Evolutionary conservation across 345 rosid species (phyloP).

Genomic region (Zanthoxylum bungeanum): DNA sequence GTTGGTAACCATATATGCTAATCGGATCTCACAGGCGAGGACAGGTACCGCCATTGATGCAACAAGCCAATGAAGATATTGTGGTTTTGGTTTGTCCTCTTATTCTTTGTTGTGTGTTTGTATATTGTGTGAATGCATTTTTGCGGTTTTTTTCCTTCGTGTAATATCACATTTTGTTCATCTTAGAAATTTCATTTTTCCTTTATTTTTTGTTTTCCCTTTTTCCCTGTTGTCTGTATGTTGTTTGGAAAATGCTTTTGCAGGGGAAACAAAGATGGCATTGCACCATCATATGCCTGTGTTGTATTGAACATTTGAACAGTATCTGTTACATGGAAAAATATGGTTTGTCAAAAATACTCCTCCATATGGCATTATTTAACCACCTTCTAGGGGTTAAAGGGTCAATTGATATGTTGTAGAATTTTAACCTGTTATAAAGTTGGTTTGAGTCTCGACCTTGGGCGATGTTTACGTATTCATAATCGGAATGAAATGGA

Average conservation of each 20-base stretch:
- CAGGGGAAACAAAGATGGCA: constrained; percentile 11
- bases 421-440: too few species aligned
- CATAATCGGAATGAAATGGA: too few species aligned
- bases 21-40: constrained; percentile 96
- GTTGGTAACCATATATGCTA: constrained; percentile 92
- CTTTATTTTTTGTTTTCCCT: not conserved
- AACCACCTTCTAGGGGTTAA: not conserved
- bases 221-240: constrained; percentile 3
- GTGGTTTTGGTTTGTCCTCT: constrained; percentile 21
- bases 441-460: too few species aligned
- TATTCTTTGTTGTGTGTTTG: constrained; percentile 42
- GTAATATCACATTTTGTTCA: not conserved
- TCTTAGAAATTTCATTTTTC: constrained; percentile 3
- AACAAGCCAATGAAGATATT: constrained; percentile 31
- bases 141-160: constrained; percentile 18
- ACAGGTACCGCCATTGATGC: constrained; percentile 67
- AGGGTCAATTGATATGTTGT: not conserved
- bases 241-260: constrained; percentile 21
- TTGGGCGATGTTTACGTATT: too few species aligned
- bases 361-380: not conserved
- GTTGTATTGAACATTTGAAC: constrained; percentile 33
- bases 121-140: constrained; percentile 56
- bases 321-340: constrained; percentile 5
- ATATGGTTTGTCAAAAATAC: constrained; percentile 14
- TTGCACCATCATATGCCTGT: constrained; percentile 22